phyloP scores from a whole-genome alignment of 306 rosid species.

The Urtica urens region DNA sequence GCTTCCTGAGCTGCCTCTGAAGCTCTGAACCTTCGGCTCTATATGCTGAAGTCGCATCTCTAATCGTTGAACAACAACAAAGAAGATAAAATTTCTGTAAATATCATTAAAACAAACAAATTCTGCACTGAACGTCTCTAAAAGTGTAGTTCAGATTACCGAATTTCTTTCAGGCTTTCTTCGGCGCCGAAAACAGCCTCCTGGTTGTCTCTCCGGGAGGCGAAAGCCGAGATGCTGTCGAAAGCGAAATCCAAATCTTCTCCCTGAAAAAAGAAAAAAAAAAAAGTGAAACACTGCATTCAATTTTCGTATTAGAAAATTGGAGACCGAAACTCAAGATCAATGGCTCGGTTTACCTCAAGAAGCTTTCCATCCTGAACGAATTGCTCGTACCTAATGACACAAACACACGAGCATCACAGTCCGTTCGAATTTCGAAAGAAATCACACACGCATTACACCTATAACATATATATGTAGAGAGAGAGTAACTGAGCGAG shows the following conservation, averaged over 20 bases:
- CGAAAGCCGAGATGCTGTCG: constrained; percentile 84
- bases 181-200: constrained; percentile 81
- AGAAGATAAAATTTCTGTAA: too few relatives aligned
- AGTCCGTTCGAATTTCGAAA: not conserved
- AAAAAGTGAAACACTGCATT: not conserved
- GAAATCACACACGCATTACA: not conserved
- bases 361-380: constrained; percentile 74
- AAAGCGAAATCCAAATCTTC: constrained; percentile 88
- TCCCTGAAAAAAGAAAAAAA: constrained; percentile 31
- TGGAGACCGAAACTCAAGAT: not conserved
- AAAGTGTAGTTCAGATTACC: constrained; percentile 27
- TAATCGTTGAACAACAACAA: constrained; percentile 21
- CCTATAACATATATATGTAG: too few relatives aligned
- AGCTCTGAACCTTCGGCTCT: constrained; percentile 68
- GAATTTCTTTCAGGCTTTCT: constrained; percentile 77
- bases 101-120: not conserved
- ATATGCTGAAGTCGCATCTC: constrained; percentile 70
- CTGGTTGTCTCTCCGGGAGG: constrained; percentile 69
- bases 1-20: constrained; percentile 60
- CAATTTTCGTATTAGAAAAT: not conserved
- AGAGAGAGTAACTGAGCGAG: constrained; percentile 51
- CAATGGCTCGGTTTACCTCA: constrained; percentile 37
- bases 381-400: constrained; percentile 57
- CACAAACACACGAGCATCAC: not conserved
- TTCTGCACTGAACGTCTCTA: not conserved